These are phyloP conservation scores for Pichia cabralensis DNA, from an alignment of 805 yeast species.

Conservation along the genomic window DNA sequence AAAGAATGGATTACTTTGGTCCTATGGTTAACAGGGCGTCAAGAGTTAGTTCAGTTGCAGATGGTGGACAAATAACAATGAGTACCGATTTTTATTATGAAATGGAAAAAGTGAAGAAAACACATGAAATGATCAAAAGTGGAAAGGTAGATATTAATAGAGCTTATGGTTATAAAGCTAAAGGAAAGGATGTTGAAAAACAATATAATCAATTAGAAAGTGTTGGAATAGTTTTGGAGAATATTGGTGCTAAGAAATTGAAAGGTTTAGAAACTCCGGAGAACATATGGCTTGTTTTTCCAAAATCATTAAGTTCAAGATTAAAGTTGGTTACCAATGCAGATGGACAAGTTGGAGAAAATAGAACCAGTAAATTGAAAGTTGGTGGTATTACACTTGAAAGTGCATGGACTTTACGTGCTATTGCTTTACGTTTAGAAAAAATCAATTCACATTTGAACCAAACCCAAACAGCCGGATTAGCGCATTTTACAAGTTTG, in stretches of 20 bases:
- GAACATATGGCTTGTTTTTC: constrained; percentile 68
- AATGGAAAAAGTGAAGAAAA: constrained; percentile 44
- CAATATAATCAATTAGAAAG: constrained; percentile 58
- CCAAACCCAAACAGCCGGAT: constrained; percentile 26
- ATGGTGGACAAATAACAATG: constrained; percentile 94
- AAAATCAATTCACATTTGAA: constrained; percentile 40
- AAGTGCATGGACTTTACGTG: constrained; percentile 33
- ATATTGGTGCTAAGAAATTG: constrained; percentile 77
- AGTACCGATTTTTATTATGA: constrained; percentile 75
- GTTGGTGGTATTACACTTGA: constrained; percentile 24
- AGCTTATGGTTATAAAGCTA: constrained; percentile 33
- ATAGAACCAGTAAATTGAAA: constrained; percentile 17
- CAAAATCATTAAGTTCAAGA: constrained; percentile 53
- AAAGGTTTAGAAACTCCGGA: constrained; percentile 95
- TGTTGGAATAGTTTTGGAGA: constrained; percentile 57
- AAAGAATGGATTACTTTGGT: constrained; percentile 97
- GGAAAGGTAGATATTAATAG: constrained; percentile 24
- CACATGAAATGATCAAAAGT: constrained; percentile 32
- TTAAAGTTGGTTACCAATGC: constrained; percentile 30
- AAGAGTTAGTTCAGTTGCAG: constrained; percentile 88
- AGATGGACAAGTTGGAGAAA: constrained; percentile 24
- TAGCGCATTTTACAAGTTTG: constrained; percentile 8
- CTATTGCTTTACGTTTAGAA: constrained; percentile 48
- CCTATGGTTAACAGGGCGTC: constrained; percentile 97
- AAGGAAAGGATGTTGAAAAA: constrained; percentile 38